These are phyloP conservation scores for Fomitopsis palustris DNA, from an alignment of 1,284 basidiomycete species.

Conservation along the genomic window DNA sequence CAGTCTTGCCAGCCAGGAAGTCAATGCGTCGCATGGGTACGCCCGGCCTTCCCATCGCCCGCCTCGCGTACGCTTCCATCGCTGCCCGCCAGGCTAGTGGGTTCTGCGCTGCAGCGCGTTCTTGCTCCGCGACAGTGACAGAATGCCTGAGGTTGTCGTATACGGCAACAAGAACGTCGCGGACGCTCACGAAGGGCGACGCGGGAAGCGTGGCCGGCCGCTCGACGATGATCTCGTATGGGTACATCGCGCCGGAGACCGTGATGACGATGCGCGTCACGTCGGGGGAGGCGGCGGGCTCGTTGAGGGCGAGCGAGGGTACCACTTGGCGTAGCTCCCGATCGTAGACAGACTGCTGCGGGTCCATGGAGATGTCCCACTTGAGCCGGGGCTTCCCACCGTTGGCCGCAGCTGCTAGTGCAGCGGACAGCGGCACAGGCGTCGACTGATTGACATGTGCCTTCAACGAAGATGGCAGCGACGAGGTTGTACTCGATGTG, in stretches of 20 bases:
- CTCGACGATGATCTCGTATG: not conserved
- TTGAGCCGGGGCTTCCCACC: not conserved
- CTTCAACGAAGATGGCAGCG: not conserved
- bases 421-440: not conserved
- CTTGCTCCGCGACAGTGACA: not conserved
- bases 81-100: not conserved
- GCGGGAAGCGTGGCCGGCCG: not conserved
- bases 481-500: not conserved
- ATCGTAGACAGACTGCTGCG: not conserved
- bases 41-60: not conserved
- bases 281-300: not conserved
- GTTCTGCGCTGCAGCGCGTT: not conserved
- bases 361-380: not conserved
- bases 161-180: slow-evolving; percentile 12
- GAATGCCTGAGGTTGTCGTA: slow-evolving; percentile 5
- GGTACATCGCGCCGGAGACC: not conserved
- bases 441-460: not conserved
- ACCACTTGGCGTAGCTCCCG: not conserved
- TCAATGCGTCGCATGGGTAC: not conserved
- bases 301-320: not conserved
- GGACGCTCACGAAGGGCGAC: slow-evolving; percentile 5
- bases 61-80: not conserved
- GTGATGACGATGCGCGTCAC: not conserved
- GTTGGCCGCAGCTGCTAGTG: not conserved
- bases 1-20: not conserved